These are phyloP conservation scores for Fusarium solani-melongenae DNA, from an alignment of 2,329 filamentous ascomycete genomes.

Conservation along the genomic window DNA sequence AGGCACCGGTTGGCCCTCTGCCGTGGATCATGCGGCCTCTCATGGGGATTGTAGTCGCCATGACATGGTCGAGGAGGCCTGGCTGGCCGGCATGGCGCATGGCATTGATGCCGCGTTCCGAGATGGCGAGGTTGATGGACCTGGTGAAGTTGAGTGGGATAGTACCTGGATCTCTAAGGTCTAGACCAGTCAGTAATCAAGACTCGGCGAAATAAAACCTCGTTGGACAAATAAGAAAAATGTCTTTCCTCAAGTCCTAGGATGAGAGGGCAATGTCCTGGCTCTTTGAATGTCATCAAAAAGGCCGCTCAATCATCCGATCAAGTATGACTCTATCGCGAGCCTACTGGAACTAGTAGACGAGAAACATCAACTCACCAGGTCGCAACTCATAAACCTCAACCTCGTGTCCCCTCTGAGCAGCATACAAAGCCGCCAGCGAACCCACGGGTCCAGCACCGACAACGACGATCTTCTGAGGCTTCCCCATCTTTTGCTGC, in stretches of 20 bases:
- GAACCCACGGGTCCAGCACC: slow-evolving; percentile 95
- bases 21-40: slow-evolving; percentile 96
- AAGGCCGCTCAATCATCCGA: neutral
- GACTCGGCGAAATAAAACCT: slow-evolving; percentile 8
- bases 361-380: slow-evolving; percentile 68
- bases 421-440: slow-evolving; percentile 91
- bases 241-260: neutral
- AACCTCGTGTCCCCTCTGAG: slow-evolving; percentile 86
- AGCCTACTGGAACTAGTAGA: neutral
- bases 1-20: slow-evolving; percentile 67
- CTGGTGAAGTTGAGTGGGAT: slow-evolving; percentile 94
- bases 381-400: slow-evolving; percentile 93
- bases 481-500: slow-evolving; percentile 47
- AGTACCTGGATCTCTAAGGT: slow-evolving; percentile 85
- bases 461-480: slow-evolving; percentile 82
- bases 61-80: slow-evolving; percentile 77
- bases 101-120: slow-evolving; percentile 91
- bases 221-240: neutral
- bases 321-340: slow-evolving; percentile 3
- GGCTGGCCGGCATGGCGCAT: slow-evolving; percentile 76
- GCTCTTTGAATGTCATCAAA: neutral
- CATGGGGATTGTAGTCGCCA: slow-evolving; percentile 89
- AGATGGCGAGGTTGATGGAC: slow-evolving; percentile 97
- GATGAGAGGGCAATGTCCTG: neutral
- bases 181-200: slow-evolving; percentile 60